These are phyloP conservation scores for Trichomonas tenax DNA, from an alignment of 208 protist genomes.

Conservation along the genomic window DNA sequence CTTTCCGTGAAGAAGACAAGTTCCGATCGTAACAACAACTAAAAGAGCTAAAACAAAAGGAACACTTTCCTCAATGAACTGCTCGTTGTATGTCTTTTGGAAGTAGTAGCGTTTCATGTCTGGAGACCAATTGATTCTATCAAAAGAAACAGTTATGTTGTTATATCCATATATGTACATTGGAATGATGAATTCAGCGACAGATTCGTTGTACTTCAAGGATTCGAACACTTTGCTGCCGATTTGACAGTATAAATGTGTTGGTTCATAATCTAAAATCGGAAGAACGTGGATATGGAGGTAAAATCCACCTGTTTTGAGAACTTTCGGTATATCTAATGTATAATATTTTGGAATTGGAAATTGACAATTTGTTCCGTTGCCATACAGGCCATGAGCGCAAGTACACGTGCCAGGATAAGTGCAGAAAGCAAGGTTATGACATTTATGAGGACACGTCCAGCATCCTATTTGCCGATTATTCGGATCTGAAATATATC, in stretches of 20 bases:
- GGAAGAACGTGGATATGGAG: neutral
- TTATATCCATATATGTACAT: neutral
- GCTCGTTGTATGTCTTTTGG: neutral
- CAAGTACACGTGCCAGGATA: neutral
- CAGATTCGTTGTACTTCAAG: neutral
- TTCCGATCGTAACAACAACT: neutral
- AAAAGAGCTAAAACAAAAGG: neutral
- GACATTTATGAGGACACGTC: neutral
- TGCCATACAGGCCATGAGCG: neutral
- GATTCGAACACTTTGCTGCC: neutral
- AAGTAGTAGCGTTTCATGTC: neutral
- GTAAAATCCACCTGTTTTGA: neutral
- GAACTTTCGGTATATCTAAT: neutral
- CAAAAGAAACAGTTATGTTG: neutral
- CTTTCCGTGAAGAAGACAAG: neutral
- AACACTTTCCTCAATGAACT: neutral
- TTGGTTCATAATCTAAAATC: neutral
- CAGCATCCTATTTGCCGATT: neutral
- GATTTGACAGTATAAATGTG: neutral
- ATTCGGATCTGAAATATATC: neutral
- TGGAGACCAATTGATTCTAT: neutral
- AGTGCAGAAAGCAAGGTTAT: neutral
- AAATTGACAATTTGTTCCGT: neutral
- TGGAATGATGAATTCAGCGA: neutral
- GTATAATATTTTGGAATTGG: neutral